Conservation (phyloP, 179 eudicot genomes). For the Beta lomatogona region DNA sequence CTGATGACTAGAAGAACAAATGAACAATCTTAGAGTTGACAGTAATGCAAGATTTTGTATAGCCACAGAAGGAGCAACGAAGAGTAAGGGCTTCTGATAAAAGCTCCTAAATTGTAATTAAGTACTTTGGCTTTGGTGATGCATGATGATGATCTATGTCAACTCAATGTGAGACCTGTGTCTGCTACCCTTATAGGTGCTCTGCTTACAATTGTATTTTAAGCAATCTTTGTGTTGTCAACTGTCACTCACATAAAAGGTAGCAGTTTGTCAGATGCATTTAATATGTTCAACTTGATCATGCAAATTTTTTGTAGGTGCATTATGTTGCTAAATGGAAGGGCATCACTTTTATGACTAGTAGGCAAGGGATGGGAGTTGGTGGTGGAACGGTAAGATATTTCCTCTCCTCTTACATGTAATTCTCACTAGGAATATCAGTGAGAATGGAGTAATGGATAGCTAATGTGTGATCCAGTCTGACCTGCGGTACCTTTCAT, state of each 20-base stretch:
- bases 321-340: constrained; percentile 99
- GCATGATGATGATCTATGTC: not conserved
- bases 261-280: not conserved
- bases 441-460: not conserved
- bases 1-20: not conserved
- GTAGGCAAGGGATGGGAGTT: constrained; percentile 96
- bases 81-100: not conserved
- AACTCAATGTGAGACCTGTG: not conserved
- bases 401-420: not conserved
- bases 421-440: not conserved
- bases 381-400: constrained; percentile 90
- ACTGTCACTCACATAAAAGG: not conserved
- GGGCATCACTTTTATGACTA: constrained; percentile 93
- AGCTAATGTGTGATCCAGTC: not conserved
- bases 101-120: not conserved
- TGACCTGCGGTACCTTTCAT: not conserved
- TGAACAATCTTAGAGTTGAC: not conserved
- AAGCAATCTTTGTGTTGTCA: not conserved
- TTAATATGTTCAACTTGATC: constrained; percentile 10
- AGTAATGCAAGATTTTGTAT: not conserved
- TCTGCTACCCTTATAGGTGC: not conserved
- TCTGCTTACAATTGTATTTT: not conserved
- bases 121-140: not conserved
- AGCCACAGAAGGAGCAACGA: not conserved
- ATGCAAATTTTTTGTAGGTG: constrained; percentile 46